A percentile compares a stretch with the other conserved stretches of the same genome.
These are phyloP conservation scores for Pyrus hybrid DNA, from an alignment of 331 rosid genomes.

Conservation along the genomic window DNA sequence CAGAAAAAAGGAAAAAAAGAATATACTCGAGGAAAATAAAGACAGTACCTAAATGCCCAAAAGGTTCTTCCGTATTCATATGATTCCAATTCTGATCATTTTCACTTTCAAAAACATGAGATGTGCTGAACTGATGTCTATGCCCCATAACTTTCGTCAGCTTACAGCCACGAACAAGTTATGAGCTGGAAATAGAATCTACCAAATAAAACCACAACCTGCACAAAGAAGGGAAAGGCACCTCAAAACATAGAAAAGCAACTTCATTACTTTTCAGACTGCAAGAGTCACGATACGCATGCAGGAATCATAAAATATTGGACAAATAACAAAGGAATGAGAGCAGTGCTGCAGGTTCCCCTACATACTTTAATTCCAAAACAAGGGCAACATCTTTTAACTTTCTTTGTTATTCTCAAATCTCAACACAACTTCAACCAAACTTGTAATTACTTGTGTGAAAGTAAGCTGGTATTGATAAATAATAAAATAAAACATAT, in stretches of 20 bases:
- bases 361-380: background rate
- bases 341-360: background rate
- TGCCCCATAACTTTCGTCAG: constrained; percentile 56
- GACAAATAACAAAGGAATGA: background rate
- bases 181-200: constrained; percentile 10
- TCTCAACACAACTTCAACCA: background rate
- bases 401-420: background rate
- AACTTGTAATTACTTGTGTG: background rate
- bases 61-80: constrained; percentile 55
- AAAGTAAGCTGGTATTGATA: background rate
- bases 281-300: background rate
- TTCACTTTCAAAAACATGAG: constrained; percentile 60
- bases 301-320: background rate
- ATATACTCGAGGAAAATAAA: constrained; percentile 3
- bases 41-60: constrained; percentile 53
- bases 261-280: background rate
- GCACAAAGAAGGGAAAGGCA: constrained; percentile 14
- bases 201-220: constrained; percentile 29
- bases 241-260: constrained; percentile 14
- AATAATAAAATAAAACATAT: background rate
- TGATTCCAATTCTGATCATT: constrained; percentile 75
- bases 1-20: background rate
- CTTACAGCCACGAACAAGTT: constrained; percentile 20
- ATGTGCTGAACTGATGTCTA: constrained; percentile 52
- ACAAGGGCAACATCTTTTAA: background rate